These are phyloP conservation scores for Yarrowia phangngaensis DNA, from an alignment of 805 yeast genomes.

Conservation along the genomic window DNA sequence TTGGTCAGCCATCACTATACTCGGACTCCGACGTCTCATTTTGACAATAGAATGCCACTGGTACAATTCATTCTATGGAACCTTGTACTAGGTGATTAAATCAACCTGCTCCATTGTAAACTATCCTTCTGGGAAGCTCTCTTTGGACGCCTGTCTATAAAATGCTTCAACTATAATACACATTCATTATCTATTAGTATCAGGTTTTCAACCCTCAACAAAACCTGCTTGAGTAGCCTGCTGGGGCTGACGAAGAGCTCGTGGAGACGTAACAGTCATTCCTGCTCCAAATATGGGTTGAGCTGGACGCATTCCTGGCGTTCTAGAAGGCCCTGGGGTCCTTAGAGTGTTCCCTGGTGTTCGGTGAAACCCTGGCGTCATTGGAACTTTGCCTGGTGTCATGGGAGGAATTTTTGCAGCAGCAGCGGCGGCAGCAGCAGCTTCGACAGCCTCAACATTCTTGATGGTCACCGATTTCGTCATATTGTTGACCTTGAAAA, in stretches of 20 bases:
- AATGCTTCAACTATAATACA: too few species aligned
- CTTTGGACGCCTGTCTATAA: too few species aligned
- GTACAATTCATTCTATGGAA: too few species aligned
- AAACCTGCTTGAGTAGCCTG: neutral
- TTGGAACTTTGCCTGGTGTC: conserved; percentile 8
- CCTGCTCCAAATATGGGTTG: conserved; percentile 4
- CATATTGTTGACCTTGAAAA: conserved; percentile 88
- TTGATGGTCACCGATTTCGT: conserved; percentile 77
- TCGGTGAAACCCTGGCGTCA: conserved; percentile 8
- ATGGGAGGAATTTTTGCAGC: conserved; percentile 18
- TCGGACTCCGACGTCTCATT: too few species aligned
- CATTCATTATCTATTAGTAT: too few species aligned
- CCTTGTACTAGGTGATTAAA: too few species aligned
- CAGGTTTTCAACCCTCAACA: too few species aligned
- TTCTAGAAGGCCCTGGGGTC: neutral
- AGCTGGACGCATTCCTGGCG: neutral
- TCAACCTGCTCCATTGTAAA: too few species aligned
- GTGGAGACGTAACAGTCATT: conserved; percentile 5
- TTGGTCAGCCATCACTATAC: too few species aligned
- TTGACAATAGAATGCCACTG: too few species aligned
- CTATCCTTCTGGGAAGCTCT: too few species aligned
- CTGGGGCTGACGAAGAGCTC: conserved; percentile 1
- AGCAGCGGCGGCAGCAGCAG: conserved; percentile 14
- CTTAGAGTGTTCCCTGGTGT: too few species aligned
- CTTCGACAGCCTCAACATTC: conserved; percentile 48